phyloP scores from a whole-genome alignment of 73 alveolate species.

The Tetrahymena malaccensis region DNA sequence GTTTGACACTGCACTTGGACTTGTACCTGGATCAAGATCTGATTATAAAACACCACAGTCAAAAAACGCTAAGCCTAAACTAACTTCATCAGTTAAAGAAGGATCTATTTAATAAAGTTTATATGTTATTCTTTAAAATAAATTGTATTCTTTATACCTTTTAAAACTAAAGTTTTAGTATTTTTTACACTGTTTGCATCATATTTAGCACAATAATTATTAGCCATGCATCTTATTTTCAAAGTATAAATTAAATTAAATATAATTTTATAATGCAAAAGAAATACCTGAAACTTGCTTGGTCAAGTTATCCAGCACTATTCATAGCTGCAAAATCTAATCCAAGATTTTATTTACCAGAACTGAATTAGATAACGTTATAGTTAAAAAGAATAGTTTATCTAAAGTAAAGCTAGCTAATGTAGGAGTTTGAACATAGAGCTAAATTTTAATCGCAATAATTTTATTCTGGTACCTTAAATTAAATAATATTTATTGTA shows the following conservation, averaged over 20 bases:
- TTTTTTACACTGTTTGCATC: not conserved
- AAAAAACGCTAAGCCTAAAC: not conserved
- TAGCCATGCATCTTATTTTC: not conserved
- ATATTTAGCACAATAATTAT: not conserved
- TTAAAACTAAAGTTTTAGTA: not conserved
- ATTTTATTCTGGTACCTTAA: not conserved
- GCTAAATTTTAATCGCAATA: not conserved
- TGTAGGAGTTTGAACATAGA: not conserved
- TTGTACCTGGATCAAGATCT: not conserved
- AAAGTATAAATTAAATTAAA: not conserved
- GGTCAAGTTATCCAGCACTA: not conserved
- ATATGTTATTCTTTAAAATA: not conserved
- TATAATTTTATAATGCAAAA: not conserved
- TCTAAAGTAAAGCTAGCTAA: not conserved
- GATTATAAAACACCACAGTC: not conserved
- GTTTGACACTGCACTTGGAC: not conserved
- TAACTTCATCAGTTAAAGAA: not conserved
- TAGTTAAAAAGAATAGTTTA: not conserved
- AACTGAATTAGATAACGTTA: not conserved
- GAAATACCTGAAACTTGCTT: not conserved
- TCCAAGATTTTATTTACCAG: not conserved
- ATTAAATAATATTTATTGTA: no score
- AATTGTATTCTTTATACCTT: not conserved
- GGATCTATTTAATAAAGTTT: not conserved
- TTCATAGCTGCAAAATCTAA: not conserved